Evolutionary conservation across 495 filamentous ascomycete species (phyloP).

Genomic region (Aspergillus haitiensis): DNA sequence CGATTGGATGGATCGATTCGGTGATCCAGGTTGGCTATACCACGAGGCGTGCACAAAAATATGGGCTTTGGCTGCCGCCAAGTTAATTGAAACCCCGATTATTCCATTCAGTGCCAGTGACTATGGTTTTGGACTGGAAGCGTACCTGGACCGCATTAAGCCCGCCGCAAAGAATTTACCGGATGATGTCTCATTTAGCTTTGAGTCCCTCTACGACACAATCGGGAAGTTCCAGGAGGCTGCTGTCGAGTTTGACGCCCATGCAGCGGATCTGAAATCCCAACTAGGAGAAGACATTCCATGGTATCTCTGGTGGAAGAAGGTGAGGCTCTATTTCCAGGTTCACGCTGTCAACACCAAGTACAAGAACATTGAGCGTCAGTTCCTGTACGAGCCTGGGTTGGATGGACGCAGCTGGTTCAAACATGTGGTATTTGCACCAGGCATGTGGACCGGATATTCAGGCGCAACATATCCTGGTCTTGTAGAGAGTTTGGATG

Average conservation of each 20-base stretch:
- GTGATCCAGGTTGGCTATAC: slow-evolving; percentile 61
- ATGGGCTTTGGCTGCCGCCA: slow-evolving; percentile 51
- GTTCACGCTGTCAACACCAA: slow-evolving; percentile 57
- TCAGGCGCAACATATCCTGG: slow-evolving; percentile 70
- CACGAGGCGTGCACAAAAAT: slow-evolving; percentile 62
- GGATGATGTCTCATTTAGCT: slow-evolving; percentile 37
- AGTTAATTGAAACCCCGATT: slow-evolving; percentile 49
- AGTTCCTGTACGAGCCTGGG: slow-evolving; percentile 59
- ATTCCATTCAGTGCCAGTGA: slow-evolving; percentile 50
- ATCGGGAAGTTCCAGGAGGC: slow-evolving; percentile 48
- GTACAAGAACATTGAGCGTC: slow-evolving; percentile 62
- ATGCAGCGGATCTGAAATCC: slow-evolving; percentile 52
- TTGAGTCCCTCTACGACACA: slow-evolving; percentile 48
- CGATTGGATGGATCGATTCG: slow-evolving; percentile 71
- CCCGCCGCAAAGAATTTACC: slow-evolving; percentile 39
- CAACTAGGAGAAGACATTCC: slow-evolving; percentile 55
- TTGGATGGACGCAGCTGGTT: slow-evolving; percentile 62
- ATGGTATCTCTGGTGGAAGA: slow-evolving; percentile 78
- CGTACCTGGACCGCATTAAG: slow-evolving; percentile 56
- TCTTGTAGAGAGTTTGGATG: slow-evolving; percentile 60
- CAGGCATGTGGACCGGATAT: slow-evolving; percentile 88
- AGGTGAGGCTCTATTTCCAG: slow-evolving; percentile 58
- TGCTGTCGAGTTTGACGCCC: slow-evolving; percentile 53
- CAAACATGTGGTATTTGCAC: slow-evolving; percentile 71
- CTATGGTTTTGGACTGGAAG: slow-evolving; percentile 44